Evolutionary conservation across 768 basidiomycete genomes (phyloP), one percentile per base, ranked within the genome.

Genomic region (Hebeloma cylindrosporum): DNA sequence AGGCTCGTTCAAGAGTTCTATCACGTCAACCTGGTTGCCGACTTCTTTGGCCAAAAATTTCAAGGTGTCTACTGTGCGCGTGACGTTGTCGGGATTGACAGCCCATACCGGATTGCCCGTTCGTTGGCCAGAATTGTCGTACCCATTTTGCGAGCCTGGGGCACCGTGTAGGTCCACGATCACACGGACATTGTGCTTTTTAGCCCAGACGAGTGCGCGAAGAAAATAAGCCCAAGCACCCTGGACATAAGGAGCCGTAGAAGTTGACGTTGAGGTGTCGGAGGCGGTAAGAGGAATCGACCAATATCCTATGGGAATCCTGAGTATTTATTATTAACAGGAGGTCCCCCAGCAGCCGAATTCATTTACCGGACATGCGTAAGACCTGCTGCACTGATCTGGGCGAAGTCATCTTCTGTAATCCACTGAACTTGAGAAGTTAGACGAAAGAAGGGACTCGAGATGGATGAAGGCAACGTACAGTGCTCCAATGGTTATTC

Each of bases 111-210:
- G 79, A 40, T 67, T 67, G 16, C 60, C 53, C 0, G 78, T 82
- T 23, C 77, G 69, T 57, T 82, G 82, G 1, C 86, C 85, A 6
- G 84, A 87, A 62, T 87, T 88, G 62, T 88, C 86, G 61, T 80
- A 87, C 2, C 85, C 84, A 49, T 74, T 78, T 46, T 75, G 74
- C n/a, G 73, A 74, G 18, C 80, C 83, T 0, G 85, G 82, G 4
- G 81, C 85, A 20, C 85, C 86, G 57, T 91, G 88, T 9, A 85
- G 70, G 62, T 91, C 90, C 29, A 92, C 56, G 47, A 92, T 80
- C 45, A 88, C 82, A 43, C 83, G 79, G 6, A 92, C 57, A 13
- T 70, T 70, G 55, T 85, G 68, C 18, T 72, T 67, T 29, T 71
- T 70, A 1, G 89, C 89, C 78, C 83, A 86, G 50, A 67, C 65